phyloP scores from a whole-genome alignment of 345 rosid genomes.

The Hibiscus syriacus region DNA sequence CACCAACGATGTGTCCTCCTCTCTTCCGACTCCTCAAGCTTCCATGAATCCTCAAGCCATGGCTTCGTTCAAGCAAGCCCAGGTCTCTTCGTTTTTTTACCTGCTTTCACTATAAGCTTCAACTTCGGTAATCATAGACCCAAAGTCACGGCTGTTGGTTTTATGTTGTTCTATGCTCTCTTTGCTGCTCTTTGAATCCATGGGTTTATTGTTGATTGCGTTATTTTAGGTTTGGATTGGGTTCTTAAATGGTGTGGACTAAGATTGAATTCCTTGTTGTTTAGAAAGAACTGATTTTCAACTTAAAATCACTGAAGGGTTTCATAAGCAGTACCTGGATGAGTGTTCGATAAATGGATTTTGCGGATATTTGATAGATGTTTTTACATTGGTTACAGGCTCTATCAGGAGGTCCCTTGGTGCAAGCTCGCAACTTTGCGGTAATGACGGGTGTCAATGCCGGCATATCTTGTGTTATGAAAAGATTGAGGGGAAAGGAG shows the following conservation, averaged over 20 bases:
- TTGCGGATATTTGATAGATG: not conserved
- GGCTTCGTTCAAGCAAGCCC: constrained; percentile 84
- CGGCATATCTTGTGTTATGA: constrained; percentile 78
- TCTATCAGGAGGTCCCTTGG: constrained; percentile 75
- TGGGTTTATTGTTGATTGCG: not conserved
- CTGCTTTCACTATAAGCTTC: not conserved
- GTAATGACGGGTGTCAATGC: constrained; percentile 91
- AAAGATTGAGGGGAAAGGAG: constrained; percentile 85
- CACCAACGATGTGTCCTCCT: constrained; percentile 46
- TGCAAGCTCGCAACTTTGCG: constrained; percentile 95
- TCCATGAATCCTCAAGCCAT: constrained; percentile 64
- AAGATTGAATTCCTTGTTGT: constrained; percentile 4
- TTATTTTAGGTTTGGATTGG: not conserved
- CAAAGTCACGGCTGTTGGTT: not conserved
- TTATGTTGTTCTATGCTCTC: not conserved
- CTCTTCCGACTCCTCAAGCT: constrained; percentile 37
- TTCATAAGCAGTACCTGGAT: no score
- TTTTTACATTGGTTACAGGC: constrained; percentile 36
- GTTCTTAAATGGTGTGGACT: not conserved
- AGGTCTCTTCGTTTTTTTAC: constrained; percentile 28
- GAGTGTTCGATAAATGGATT: not conserved
- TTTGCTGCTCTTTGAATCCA: no score
- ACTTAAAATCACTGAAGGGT: no score
- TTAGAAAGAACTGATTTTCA: not conserved
- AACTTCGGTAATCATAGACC: not conserved